Evolutionary conservation across 768 basidiomycete genomes (phyloP).

Genomic region (Serendipita sp.): DNA sequence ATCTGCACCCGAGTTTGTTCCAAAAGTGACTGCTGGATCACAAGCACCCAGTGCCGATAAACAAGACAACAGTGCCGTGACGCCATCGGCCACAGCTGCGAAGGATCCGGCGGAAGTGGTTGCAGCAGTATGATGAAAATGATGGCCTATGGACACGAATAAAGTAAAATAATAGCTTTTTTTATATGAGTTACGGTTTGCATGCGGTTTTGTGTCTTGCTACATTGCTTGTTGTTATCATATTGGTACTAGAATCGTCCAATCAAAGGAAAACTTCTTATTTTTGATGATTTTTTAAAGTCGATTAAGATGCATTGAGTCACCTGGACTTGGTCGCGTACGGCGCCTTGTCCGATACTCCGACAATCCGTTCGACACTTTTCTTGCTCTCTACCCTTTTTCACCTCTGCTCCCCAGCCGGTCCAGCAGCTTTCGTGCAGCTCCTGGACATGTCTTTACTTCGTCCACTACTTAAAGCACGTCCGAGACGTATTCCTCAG

Average conservation of each 20-base stretch:
- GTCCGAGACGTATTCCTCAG: not conserved
- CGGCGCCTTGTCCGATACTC: not conserved
- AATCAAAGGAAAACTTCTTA: not conserved
- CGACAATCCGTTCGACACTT: not conserved
- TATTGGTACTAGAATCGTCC: too few relatives aligned
- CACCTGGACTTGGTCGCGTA: not conserved
- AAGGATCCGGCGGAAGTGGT: not conserved
- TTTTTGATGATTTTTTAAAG: not conserved
- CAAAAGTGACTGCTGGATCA: not conserved
- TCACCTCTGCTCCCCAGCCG: not conserved
- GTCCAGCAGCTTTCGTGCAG: not conserved
- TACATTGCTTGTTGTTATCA: too few relatives aligned
- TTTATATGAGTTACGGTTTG: too few relatives aligned
- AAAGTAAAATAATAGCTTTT: too few relatives aligned
- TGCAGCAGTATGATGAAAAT: not conserved
- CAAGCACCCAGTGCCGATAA: not conserved
- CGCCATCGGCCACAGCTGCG: not conserved
- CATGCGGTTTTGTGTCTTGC: too few relatives aligned
- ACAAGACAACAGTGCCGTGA: not conserved
- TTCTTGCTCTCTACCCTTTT: not conserved
- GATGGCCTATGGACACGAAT: too few relatives aligned
- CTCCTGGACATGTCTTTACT: constrained; percentile 1
- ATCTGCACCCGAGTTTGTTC: constrained; percentile 11
- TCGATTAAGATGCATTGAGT: not conserved
- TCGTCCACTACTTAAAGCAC: constrained; percentile 2